Percentiles rank a stretch among this genome's conserved stretches.
Evolutionary conservation across 2,329 filamentous ascomycete species (phyloP).

Genomic region (Penicillium sp.): DNA sequence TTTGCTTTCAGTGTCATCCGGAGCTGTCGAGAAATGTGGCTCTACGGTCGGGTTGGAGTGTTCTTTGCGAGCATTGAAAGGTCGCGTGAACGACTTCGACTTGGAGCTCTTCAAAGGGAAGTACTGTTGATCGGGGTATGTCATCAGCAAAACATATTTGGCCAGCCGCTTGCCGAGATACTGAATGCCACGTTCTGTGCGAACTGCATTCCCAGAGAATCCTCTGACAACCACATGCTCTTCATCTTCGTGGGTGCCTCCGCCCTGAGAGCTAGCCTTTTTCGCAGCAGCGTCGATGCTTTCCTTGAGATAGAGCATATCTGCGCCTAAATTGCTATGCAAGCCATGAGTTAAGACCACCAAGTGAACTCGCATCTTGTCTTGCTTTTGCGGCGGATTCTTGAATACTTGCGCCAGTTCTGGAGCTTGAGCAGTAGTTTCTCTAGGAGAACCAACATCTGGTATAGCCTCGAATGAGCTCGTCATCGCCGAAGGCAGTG

Average conservation of each 20-base stretch:
- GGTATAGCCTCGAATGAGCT: slow-evolving; percentile 42
- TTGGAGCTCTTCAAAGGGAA: slow-evolving; percentile 62
- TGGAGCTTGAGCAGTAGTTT: not conserved
- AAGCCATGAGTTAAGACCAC: slow-evolving; percentile 91
- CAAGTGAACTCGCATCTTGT: slow-evolving; percentile 67
- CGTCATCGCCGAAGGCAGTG: slow-evolving; percentile 58
- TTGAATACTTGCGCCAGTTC: not conserved
- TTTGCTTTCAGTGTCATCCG: slow-evolving; percentile 45
- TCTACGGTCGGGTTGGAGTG: slow-evolving; percentile 33
- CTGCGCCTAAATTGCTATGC: slow-evolving; percentile 90
- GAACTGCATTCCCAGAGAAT: slow-evolving; percentile 83
- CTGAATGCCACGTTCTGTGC: slow-evolving; percentile 92
- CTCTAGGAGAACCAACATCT: not conserved
- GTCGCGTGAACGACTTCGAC: slow-evolving; percentile 48
- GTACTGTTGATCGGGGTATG: slow-evolving; percentile 90
- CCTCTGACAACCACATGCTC: slow-evolving; percentile 84
- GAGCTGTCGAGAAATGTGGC: slow-evolving; percentile 37
- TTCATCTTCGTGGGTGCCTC: slow-evolving; percentile 49
- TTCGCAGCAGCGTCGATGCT: slow-evolving; percentile 83
- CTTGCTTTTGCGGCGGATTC: slow-evolving; percentile 21
- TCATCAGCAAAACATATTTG: slow-evolving; percentile 83
- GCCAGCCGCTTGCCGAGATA: slow-evolving; percentile 93
- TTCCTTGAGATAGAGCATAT: slow-evolving; percentile 97
- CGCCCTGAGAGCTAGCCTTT: slow-evolving; percentile 67
- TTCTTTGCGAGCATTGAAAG: slow-evolving; percentile 44